Percentiles rank a stretch among this genome's conserved stretches.
Evolutionary conservation across 257 asterid genomes (phyloP).

Genomic region (Solanum pennellii): DNA sequence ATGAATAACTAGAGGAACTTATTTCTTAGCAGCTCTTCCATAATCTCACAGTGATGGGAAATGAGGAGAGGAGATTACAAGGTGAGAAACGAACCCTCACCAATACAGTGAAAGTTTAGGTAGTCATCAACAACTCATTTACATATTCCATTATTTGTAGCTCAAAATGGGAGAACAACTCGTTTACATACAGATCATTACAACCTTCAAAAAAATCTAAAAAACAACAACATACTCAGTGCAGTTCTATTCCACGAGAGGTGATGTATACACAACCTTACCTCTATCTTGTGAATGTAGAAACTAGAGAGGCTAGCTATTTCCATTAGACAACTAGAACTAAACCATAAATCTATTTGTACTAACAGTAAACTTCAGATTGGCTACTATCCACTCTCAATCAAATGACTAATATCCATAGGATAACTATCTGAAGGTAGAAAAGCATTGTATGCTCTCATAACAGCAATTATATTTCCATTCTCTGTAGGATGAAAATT

Average conservation of each 20-base stretch:
- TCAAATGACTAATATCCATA: constrained; percentile 14
- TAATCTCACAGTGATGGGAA: background rate
- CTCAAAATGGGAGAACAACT: background rate
- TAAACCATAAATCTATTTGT: background rate
- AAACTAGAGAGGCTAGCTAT: background rate
- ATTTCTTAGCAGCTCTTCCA: background rate
- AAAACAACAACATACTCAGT: background rate
- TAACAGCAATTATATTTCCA: background rate
- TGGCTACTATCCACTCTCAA: background rate
- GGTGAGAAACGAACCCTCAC: background rate
- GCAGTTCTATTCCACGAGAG: background rate
- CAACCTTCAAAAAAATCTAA: background rate
- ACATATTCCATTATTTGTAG: background rate
- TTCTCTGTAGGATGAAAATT: constrained; percentile 20
- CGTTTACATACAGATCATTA: background rate
- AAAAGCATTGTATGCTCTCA: constrained; percentile 12
- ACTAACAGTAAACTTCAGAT: background rate
- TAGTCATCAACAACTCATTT: background rate
- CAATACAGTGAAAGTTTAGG: background rate
- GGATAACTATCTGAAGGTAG: constrained; percentile 24
- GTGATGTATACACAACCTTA: background rate
- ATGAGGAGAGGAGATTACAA: background rate
- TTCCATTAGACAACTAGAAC: background rate
- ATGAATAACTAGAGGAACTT: background rate
- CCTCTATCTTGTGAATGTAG: background rate